Base-by-base conservation (phyloP, 768 basidiomycete genomes). In the Coprinopsis sp. region DNA sequence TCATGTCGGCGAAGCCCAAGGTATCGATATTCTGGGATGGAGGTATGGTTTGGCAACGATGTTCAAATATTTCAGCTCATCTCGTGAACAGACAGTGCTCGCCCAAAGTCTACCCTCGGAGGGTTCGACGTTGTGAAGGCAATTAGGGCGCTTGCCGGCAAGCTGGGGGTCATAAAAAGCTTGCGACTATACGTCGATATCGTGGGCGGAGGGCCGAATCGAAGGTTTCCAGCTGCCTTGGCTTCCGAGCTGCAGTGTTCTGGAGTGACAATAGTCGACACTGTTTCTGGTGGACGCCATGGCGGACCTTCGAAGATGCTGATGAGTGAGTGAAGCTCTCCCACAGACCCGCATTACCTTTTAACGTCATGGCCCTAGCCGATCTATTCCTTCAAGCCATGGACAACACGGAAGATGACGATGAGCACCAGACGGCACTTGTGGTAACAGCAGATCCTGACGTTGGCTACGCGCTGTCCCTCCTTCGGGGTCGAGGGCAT, bases 161-260 rank as follows among this genome's bases (percentile, higher is more conserved):
- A 23, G n/a, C 18, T 51, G 31, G 53, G 53, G 12, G 18, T 24
- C 30, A 37, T 51, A 13, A 48, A 24, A 22, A 44, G 16, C 23
- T 51, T 54, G 38, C 49, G 23, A 24, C 41, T 48, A 13, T 49
- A 49, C 31, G 33, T 34, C 30, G 40, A 49, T 21, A 16, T 37
- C n/a, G 16, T 8, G 13, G 10, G 29, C 7, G 24, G 13, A 28
- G 19, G 11, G 8, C 25, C 19, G 13, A n/a, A 18, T 11, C 25
- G 27, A 16, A 11, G 6, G 28, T n/a, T 21, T 6, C 24, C 40
- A 2, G 18, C 14, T 6, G 24, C 37, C 16, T 23, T 38, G 4
- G 27, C 23, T 16, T 47, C 46, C 3, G 37, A 47, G 28, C 44
- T 46, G 11, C 31, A 46, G 24, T 37, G 34, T 22, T 33, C 44